A percentile compares a stretch with the other conserved stretches of the same genome.
phyloP scores from a whole-genome alignment of 805 yeast genomes.

The Pichia exigua region DNA sequence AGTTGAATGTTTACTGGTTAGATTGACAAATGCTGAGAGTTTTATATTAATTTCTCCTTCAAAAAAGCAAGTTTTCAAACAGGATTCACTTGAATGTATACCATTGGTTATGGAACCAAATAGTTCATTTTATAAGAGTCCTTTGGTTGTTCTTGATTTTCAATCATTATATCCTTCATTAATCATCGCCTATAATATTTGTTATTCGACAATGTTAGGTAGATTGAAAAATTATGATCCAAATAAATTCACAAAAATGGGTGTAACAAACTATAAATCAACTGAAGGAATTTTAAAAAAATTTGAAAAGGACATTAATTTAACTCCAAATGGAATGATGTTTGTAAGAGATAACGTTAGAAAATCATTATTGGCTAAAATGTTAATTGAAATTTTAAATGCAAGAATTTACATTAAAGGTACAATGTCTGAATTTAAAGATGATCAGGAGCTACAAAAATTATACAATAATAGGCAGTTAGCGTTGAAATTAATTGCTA shows the following conservation, averaged over 20 bases:
- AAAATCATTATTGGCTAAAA: constrained; percentile 67
- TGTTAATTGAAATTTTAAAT: constrained; percentile 77
- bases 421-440: constrained; percentile 52
- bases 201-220: constrained; percentile 69
- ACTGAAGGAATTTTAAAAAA: constrained; percentile 50
- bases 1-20: constrained; percentile 74
- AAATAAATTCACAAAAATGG: constrained; percentile 38
- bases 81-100: constrained; percentile 78
- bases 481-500: constrained; percentile 85
- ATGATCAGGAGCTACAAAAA: constrained; percentile 42
- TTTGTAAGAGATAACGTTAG: constrained; percentile 62
- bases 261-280: constrained; percentile 43
- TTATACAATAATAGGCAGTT: constrained; percentile 70
- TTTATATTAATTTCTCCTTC: constrained; percentile 70
- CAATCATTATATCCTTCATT: constrained; percentile 92
- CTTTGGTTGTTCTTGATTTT: constrained; percentile 84
- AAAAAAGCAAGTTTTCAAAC: constrained; percentile 70
- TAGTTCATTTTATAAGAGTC: constrained; percentile 78
- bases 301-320: constrained; percentile 44
- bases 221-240: constrained; percentile 46
- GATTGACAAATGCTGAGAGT: constrained; percentile 74
- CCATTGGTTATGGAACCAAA: constrained; percentile 92
- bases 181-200: constrained; percentile 84
- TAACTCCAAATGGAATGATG: constrained; percentile 85
- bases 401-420: constrained; percentile 72